Base-by-base conservation (phyloP, 768 basidiomycete species). In the Glaciozyma antarctica region DNA sequence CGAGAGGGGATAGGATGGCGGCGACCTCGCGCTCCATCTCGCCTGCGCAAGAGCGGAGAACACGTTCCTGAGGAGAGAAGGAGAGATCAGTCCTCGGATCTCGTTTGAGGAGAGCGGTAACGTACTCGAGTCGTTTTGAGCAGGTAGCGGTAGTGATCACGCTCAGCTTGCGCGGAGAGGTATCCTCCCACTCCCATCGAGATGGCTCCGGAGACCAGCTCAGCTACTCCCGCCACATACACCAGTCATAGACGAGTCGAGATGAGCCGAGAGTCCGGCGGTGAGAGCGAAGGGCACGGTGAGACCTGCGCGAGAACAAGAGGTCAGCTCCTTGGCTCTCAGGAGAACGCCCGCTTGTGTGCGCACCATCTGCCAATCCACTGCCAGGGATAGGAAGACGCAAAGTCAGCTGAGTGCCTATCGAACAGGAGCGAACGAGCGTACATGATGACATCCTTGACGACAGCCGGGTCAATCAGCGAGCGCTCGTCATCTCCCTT, bases 1-100 rank as follows among this genome's bases (percentile, higher is more conserved):
- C 95, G 49, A 94, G 81, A 1, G 90, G 88, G 5, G 87, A 88
- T 9, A 98, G 84, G 2, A 99, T 83, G 47, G 84, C 88, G 62
- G 85, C 81, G 1, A 98, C 91, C 75, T 98, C 95, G 52, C 94
- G 85, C 78, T 98, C 92, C 84, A 98, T 88, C 80, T 98, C 93
- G 57, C 91, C 91, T 13, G 85, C 83, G 75, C 95, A 99, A 62
- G 88, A 90, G 17, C 89, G 85, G 4, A 82, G 75, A n/a, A 98
- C 92, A 38, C 93, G 86, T 22, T 85, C 82, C 51, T 85, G 80
- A 15, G 16, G 7, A 38, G 10, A 26, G 17, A 9, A 9, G 48
- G 6, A 8, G 26, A 15, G 8, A 28, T 48, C 26, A 67, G 60
- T n/a, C 16, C 44, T 30, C 2, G 16, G 66, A 68, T 53, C 63